Conservation (phyloP, 2,329 filamentous ascomycete species). For the Ceratocystis papillata region DNA sequence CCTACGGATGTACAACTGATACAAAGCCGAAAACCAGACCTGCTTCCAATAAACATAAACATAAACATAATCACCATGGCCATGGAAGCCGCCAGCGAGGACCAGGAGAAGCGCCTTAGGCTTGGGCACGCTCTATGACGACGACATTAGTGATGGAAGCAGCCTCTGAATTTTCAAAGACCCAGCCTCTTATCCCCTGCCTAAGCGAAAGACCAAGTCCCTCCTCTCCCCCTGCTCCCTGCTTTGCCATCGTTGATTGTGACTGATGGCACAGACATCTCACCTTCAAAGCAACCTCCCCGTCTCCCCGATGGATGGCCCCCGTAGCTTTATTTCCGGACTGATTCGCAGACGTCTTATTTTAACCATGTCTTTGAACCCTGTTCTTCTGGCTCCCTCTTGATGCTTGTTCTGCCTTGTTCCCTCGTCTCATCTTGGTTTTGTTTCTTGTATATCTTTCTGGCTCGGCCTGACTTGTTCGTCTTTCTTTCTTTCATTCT, state of each 20-base stretch:
- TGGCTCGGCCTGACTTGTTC: background rate
- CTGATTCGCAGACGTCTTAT: background rate
- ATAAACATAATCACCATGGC: too few relatives aligned
- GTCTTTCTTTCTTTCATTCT: background rate
- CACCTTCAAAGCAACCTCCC: background rate
- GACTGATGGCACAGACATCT: slow-evolving; percentile 1
- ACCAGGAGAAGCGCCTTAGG: too few relatives aligned
- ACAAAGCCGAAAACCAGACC: too few relatives aligned
- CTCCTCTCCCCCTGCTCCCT: background rate
- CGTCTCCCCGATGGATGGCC: background rate
- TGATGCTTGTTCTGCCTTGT: background rate
- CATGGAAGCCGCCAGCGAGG: too few relatives aligned
- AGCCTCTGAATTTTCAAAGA: too few relatives aligned
- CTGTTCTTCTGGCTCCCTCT: background rate
- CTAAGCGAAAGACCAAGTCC: background rate
- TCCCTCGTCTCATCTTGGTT: slow-evolving; percentile 2
- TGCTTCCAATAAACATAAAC: too few relatives aligned
- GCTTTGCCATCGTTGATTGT: background rate
- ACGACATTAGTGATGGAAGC: background rate
- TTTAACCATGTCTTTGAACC: background rate
- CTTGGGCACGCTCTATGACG: background rate
- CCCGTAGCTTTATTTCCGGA: background rate
- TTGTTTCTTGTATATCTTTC: slow-evolving; percentile 4
- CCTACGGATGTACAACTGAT: too few relatives aligned
- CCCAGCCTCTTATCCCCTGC: too few relatives aligned